Percentiles rank a stretch among this genome's conserved stretches.
These are phyloP conservation scores for Cutaneotrichosporon sp. DNA, from an alignment of 1,284 basidiomycete genomes.

Conservation along the genomic window DNA sequence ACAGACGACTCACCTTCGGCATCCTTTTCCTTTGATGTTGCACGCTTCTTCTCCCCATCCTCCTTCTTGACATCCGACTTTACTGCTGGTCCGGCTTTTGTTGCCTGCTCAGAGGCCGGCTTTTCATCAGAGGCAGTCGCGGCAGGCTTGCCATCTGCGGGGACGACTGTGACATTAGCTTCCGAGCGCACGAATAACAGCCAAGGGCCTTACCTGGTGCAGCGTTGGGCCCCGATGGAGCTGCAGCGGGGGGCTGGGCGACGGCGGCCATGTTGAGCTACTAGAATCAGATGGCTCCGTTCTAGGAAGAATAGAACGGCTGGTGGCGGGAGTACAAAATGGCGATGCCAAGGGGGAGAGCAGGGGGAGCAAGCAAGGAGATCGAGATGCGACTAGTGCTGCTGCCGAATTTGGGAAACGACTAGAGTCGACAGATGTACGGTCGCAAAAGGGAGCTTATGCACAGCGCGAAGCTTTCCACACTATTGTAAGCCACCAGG, in stretches of 20 bases:
- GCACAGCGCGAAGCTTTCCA: too few relatives aligned
- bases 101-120: slow-evolving; percentile 1
- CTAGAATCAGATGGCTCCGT: not conserved
- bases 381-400: too few relatives aligned
- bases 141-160: slow-evolving; percentile 3
- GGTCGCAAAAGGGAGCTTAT: too few relatives aligned
- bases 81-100: not conserved
- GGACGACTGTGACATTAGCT: not conserved
- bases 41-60: not conserved
- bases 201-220: slow-evolving; percentile 14
- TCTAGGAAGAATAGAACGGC: not conserved
- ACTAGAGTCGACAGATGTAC: too few relatives aligned
- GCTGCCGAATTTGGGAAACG: too few relatives aligned
- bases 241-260: slow-evolving; percentile 16
- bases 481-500: too few relatives aligned
- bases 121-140: not conserved
- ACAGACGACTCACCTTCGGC: slow-evolving; percentile 6
- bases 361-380: too few relatives aligned
- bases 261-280: slow-evolving; percentile 19
- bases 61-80: not conserved
- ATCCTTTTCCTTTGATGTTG: slow-evolving; percentile 7
- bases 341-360: too few relatives aligned
- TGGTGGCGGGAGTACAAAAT: not conserved
- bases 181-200: too few relatives aligned
- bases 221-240: slow-evolving; percentile 11